Evolutionary conservation across 164 flowering plant species (phyloP), one percentile per base, ranked within the genome.

Genomic region (Aristolochia contorta): DNA sequence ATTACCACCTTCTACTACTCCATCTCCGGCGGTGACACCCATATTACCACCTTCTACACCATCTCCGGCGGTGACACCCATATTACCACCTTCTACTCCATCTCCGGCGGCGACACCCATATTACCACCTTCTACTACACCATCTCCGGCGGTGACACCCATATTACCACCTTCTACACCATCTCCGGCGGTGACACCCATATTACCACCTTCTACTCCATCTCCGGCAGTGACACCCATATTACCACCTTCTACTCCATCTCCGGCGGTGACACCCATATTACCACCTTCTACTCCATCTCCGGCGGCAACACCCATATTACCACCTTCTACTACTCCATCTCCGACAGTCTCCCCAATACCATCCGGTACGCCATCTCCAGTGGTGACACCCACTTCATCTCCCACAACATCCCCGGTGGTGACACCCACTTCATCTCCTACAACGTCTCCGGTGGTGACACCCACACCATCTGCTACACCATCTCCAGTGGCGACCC

Each of bases 11-110:
- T 22, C 47, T 3, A 2, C 61, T 14, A 18, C 51, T 1, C 43
- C 63, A 12, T 47, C 61, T 5, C 49, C 61, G 15, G 16, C 10
- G 25, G 48, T 18, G 20, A 27, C 61, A 20, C 61, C 61, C 10
- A 37, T 6, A 3, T 6, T n/a, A n/a, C n/a, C 43, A 37, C 7
- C 21, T 32, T 55, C 63, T 2, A 43, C 54, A 7, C 55, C 54
- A 49, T 12, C 55, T 12, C 23, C 43, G 30, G 5, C 30, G 30
- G 30, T 27, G 30, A 27, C 30, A 2, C 30, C 30, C 30, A 27
- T 27, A 2, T 27, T n/a, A n/a, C n/a, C 30, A 27, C 5, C 30
- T 27, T 5, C 30, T 27, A 27, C 30, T 2, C 33, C 41, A 22
- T n/a, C 51, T 48, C 63, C 63, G 0, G 15, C 21, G 41, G 18